Evolutionary conservation across 2,329 filamentous ascomycete species (phyloP).

Genomic region (Apiospora arundinis): DNA sequence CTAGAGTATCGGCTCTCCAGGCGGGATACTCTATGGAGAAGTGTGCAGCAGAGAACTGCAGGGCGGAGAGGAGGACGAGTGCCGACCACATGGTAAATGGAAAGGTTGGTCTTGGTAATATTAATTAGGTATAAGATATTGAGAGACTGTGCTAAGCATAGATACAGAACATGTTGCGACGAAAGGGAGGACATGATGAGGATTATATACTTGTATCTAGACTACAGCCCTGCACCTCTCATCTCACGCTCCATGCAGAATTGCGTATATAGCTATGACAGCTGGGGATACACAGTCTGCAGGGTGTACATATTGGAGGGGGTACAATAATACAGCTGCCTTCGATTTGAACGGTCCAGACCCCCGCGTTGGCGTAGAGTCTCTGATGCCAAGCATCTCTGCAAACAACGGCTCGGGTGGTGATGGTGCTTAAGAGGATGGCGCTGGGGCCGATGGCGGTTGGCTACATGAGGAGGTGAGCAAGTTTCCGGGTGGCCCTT

Average conservation of each 20-base stretch:
- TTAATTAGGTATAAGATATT: neutral
- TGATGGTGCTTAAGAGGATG: too few relatives aligned
- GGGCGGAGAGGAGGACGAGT: constrained; percentile 39
- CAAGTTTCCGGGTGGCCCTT: too few relatives aligned
- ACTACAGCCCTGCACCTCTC: neutral
- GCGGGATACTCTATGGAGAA: constrained; percentile 54
- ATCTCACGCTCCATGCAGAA: neutral
- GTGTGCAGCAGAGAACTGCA: constrained; percentile 51
- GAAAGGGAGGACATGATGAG: neutral
- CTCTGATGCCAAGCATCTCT: neutral
- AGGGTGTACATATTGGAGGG: neutral
- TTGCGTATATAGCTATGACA: neutral
- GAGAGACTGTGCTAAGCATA: neutral
- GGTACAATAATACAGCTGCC: neutral
- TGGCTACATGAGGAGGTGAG: too few relatives aligned
- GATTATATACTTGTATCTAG: neutral
- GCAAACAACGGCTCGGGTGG: neutral
- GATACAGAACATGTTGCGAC: neutral
- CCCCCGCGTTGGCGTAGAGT: neutral
- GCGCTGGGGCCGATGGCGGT: too few relatives aligned
- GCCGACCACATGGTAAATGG: constrained; percentile 28
- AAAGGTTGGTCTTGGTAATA: neutral
- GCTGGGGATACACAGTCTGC: neutral
- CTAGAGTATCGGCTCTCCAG: constrained; percentile 57
- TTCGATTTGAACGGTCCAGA: neutral